Evolutionary conservation across 2,329 filamentous ascomycete species (phyloP), one percentile per base, ranked within the genome.

Genomic region (Penicillium aurantiogriseum): DNA sequence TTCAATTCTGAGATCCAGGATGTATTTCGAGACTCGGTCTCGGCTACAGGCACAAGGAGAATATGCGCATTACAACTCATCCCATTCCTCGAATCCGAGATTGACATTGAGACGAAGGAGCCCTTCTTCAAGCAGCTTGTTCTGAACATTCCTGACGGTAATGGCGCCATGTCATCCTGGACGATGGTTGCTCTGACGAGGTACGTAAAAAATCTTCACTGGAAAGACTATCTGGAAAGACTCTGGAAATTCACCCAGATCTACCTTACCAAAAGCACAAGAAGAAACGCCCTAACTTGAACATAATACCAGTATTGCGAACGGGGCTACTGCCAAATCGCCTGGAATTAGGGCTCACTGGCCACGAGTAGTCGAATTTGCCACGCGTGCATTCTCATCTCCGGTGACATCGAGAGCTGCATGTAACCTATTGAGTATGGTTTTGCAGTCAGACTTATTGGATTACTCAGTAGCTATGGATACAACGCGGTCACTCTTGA

Each of bases 161-260:
- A 88, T 63, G 76, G 77, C 15, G 73, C 75, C 9, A 78, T 88
- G 40, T 84, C 87, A 8, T 90, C 87, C 0, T 99, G 94, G 94
- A 88, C 91, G 19, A 85, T 96, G 79, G 73, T 97, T 51, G 88
- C 87, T n/a, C 85, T 91, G 69, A 81, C 90, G 61, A 90, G 89
- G 91, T 92, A 77, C 69, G 81, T 74, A 25, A 40, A 21, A 21
- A 40, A n/a, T 15, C 25, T 4, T 35, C 2, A 13, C 13, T 13
- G 1, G 2, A 25, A 33, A 33, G 15, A 6, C 3, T 31, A 10
- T 10, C 17, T 11, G 2, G 2, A 25, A 39, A 27, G 21, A 9
- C 5, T 23, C 7, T 10, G 29, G 5, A 27, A 29, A 13, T n/a
- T 2, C 15, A 35, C 15, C 19, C 29, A 25, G 27, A 21, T 17